Evolutionary conservation across 2,329 filamentous ascomycete genomes (phyloP), one percentile per base, ranked within the genome.

Genomic region (Alternaria sp.): DNA sequence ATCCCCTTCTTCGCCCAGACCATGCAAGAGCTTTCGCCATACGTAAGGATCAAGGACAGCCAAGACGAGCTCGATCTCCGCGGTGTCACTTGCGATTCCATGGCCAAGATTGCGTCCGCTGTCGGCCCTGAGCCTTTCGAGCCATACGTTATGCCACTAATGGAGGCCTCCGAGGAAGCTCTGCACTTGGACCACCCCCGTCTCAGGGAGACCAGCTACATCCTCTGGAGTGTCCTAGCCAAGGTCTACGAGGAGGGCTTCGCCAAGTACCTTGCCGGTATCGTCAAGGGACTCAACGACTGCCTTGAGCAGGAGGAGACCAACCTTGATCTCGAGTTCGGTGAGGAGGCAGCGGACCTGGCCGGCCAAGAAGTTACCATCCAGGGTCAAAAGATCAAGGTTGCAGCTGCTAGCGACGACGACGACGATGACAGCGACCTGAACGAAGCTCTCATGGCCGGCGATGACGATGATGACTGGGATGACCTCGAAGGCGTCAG

Each of bases 131-230:
- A 92, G 78, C 86, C 91, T 51, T 98, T 98, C 86, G 90, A 97
- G 84, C 92, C 92, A 14, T 98, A 95, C 77, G 94, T 98, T 37
- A 86, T 92, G 76, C 93, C 93, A 45, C 86, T 98, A 62, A 97
- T 99, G 92, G 87, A 90, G 74, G 91, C 95, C 14, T 97, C 93
- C 70, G 94, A 97, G 82, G 94, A 97, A 81, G 94, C 92, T 59
- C 87, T 98, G 3, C 86, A 91, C 72, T 89, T 99, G 3, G 94
- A 93, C 72, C 94, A 97, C 82, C 92, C 94, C 45, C 89, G 94
- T 61, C 89, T 98, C 55, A 92, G 94, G 81, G 96, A 99, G 85
- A 97, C 94, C 66, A 97, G 93, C 79, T 99, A 97, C 83, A 96
- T 98, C 66, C 87, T 99, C 58, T 99, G 96, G 95, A 94, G 93